These are phyloP conservation scores for Pseudocercospora eumusae DNA, from an alignment of 2,329 filamentous ascomycete genomes.

Conservation along the genomic window DNA sequence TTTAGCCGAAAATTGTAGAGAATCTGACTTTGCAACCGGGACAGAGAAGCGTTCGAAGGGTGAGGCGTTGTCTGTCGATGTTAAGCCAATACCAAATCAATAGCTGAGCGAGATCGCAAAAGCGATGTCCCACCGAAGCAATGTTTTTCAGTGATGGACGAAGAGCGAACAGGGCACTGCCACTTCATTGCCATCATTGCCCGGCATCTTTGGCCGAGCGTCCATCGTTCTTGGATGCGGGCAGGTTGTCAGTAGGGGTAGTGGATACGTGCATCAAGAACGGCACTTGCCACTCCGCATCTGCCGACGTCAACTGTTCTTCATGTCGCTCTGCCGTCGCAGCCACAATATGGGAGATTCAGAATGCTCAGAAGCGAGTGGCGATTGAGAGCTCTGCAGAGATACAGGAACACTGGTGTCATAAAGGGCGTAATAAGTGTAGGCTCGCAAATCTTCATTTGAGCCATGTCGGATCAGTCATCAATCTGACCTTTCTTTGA, in stretches of 20 bases:
- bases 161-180: background rate
- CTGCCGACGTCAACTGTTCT: background rate
- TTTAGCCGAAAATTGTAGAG: no score
- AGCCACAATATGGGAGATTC: background rate
- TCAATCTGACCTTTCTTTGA: background rate
- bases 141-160: background rate
- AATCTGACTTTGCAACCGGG: background rate
- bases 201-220: background rate
- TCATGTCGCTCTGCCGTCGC: background rate
- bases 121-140: no score
- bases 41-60: background rate
- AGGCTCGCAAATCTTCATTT: background rate
- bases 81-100: background rate
- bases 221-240: background rate
- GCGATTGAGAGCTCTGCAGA: background rate
- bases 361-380: background rate
- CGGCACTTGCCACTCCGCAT: constrained; percentile 2
- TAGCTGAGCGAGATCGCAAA: background rate
- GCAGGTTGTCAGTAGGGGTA: background rate
- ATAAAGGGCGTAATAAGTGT: background rate
- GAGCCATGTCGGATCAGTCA: background rate
- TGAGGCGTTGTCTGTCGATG: background rate
- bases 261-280: background rate
- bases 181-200: constrained; percentile 6
- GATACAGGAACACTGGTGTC: background rate